phyloP scores from a whole-genome alignment of 2,329 filamentous ascomycete genomes.

The Ophiocordyceps camponoti-floridani region DNA sequence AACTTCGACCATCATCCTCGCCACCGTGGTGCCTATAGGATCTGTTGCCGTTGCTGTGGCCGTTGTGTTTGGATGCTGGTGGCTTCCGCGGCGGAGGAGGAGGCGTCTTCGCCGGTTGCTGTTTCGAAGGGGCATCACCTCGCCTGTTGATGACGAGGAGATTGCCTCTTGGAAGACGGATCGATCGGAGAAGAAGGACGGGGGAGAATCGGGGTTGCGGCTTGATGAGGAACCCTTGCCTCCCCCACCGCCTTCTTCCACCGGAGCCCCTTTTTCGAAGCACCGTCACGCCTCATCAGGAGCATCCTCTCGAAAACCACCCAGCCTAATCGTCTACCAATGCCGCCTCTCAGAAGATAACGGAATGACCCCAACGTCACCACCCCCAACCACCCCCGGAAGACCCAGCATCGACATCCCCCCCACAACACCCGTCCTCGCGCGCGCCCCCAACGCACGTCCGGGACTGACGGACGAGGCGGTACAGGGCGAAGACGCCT shows the following conservation, averaged over 20 bases:
- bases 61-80: conserved; percentile 10
- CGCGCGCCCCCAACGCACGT: conserved; percentile 43
- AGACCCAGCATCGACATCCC: conserved; percentile 21
- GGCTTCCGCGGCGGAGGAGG: conserved; percentile 19
- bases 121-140: conserved; percentile 34
- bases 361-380: not conserved
- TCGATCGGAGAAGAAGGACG: not conserved
- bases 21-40: conserved; percentile 24
- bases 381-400: too few relatives aligned
- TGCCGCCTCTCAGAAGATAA: too few relatives aligned
- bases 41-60: conserved; percentile 19
- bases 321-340: conserved; percentile 37
- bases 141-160: conserved; percentile 44
- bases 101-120: conserved; percentile 12
- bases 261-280: too few relatives aligned
- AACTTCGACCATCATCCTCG: conserved; percentile 31
- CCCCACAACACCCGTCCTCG: conserved; percentile 32
- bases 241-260: too few relatives aligned
- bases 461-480: conserved; percentile 43
- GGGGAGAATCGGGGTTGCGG: not conserved
- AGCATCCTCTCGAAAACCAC: conserved; percentile 23
- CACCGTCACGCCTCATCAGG: conserved; percentile 13
- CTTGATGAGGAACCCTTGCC: too few relatives aligned
- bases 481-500: conserved; percentile 41
- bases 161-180: conserved; percentile 44